Conservation (phyloP, 306 rosid genomes). For the Oxytropis ochrocephala region DNA sequence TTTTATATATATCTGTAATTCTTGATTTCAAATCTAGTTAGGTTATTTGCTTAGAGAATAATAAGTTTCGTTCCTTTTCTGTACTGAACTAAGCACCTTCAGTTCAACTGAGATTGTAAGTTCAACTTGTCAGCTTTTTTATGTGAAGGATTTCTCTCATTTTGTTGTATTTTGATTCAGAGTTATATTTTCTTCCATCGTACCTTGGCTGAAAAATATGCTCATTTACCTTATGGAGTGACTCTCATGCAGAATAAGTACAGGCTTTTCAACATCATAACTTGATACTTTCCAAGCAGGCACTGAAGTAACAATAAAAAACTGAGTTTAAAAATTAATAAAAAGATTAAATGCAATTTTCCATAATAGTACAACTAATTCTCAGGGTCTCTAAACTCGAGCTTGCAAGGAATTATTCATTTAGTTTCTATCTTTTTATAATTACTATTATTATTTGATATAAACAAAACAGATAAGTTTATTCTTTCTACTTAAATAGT, state of each 20-base stretch:
- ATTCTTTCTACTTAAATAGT: too few species aligned
- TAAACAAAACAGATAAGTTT: too few species aligned
- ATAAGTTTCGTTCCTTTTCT: constrained; percentile 12
- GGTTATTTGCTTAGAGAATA: constrained; percentile 24
- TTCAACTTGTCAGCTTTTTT: background rate
- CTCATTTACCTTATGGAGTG: background rate
- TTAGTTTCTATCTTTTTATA: too few species aligned
- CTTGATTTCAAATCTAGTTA: constrained; percentile 4
- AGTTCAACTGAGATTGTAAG: constrained; percentile 4
- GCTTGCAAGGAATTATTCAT: too few species aligned
- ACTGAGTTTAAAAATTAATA: too few species aligned
- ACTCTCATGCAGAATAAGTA: background rate
- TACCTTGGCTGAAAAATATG: background rate
- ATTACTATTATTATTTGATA: too few species aligned
- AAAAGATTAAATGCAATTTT: too few species aligned
- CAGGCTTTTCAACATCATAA: background rate
- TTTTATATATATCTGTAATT: constrained; percentile 20
- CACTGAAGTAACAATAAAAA: too few species aligned
- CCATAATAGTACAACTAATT: too few species aligned
- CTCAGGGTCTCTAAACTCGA: too few species aligned
- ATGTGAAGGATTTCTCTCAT: background rate
- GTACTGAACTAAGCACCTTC: constrained; percentile 10
- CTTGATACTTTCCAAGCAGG: background rate
- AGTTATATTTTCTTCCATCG: background rate
- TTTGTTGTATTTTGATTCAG: background rate